A percentile compares a stretch with the other conserved stretches of the same genome.
Evolutionary conservation across 2,329 filamentous ascomycete species (phyloP).

Genomic region (Pseudocercospora eumusae): DNA sequence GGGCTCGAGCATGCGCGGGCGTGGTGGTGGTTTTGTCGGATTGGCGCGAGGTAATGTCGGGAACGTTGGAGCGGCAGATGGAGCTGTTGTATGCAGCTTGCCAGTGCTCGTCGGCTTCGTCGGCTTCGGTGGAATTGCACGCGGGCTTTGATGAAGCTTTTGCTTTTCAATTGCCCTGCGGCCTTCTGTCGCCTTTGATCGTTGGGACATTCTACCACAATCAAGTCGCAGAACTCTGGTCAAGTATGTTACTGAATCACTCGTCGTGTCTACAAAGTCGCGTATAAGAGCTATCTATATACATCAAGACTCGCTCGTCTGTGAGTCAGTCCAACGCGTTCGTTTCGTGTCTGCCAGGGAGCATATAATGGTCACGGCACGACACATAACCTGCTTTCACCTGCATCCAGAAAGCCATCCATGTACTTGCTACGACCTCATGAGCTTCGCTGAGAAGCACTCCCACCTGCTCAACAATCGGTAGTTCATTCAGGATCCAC

Average conservation of each 20-base stretch:
- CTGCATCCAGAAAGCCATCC: neutral
- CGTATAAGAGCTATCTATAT: neutral
- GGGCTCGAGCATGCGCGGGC: constrained; percentile 18
- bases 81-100: neutral
- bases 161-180: neutral
- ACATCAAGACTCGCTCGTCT: neutral
- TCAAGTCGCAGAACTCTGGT: neutral
- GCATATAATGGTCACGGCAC: neutral
- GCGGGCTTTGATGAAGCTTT: neutral
- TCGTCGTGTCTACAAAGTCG: neutral
- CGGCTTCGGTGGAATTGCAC: neutral
- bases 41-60: neutral
- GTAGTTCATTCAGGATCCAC: neutral
- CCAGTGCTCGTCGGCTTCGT: neutral
- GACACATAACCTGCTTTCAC: neutral
- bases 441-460: neutral
- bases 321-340: neutral
- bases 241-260: neutral
- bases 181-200: neutral
- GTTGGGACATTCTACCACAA: neutral
- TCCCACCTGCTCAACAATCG: neutral
- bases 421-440: neutral
- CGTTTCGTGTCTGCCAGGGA: neutral
- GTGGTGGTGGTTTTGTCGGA: neutral
- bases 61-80: neutral